phyloP scores from a whole-genome alignment of 2,329 filamentous ascomycete species.

The Stagonosporopsis rhizophila region DNA sequence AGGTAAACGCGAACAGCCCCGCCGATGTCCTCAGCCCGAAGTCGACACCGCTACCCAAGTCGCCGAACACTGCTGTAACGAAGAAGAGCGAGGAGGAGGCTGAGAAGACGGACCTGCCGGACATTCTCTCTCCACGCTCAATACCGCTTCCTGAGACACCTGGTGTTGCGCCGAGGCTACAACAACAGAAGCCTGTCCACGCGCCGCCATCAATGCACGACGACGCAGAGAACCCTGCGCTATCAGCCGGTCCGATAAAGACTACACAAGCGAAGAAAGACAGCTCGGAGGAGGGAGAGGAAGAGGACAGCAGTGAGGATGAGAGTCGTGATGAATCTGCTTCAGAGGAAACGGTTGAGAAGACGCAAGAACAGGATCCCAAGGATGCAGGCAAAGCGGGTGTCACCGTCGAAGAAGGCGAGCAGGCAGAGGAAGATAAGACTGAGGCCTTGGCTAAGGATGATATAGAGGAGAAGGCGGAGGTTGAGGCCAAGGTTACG shows the following conservation, averaged over 20 bases:
- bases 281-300: constrained; percentile 12
- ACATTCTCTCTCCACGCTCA: constrained; percentile 34
- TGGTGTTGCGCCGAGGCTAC: constrained; percentile 15
- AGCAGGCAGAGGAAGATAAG: constrained; percentile 22
- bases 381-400: constrained; percentile 42
- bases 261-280: constrained; percentile 22
- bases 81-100: constrained; percentile 5
- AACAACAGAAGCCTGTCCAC: constrained; percentile 33
- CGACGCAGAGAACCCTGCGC: constrained; percentile 36
- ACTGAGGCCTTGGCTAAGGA: background rate
- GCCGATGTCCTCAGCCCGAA: constrained; percentile 22
- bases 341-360: constrained; percentile 13
- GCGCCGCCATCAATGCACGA: constrained; percentile 32
- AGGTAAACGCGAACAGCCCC: constrained; percentile 42
- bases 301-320: constrained; percentile 20
- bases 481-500: background rate
- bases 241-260: constrained; percentile 30
- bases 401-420: constrained; percentile 47
- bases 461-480: background rate
- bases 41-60: constrained; percentile 16
- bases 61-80: constrained; percentile 14
- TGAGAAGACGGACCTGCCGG: constrained; percentile 8
- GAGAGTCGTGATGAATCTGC: constrained; percentile 23
- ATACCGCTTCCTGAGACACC: constrained; percentile 40
- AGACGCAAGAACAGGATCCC: constrained; percentile 35